Base-by-base conservation (phyloP, 306 rosid species). In the Ammopiptanthus mongolicus region DNA sequence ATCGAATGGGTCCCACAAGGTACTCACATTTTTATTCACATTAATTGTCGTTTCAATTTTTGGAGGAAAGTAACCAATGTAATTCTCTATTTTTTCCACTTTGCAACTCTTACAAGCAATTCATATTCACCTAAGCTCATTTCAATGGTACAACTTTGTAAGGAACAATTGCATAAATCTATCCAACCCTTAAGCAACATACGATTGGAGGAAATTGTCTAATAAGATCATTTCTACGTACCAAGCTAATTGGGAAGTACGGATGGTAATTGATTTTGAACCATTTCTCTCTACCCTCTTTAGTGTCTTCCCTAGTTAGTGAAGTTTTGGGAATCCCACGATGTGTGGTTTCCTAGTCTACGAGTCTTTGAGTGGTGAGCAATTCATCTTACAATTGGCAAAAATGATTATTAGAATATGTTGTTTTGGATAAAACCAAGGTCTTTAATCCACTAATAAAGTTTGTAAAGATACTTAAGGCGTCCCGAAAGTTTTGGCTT, bases 401-500 rank as follows among this genome's bases (percentile, higher is more conserved):
- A 50, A 14, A 48, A 75, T 53, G 34, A 58, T 75, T 8, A 42
- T 63, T 77, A 61, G 70, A 82, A 63, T 67, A 73, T 56, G 73
- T 31, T 78, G 50, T 53, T 55, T 61, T 75, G 69, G 46, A 53
- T 79, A 68, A 75, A 75, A 44, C 58, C 68, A 66, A 23, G 47
- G 64, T 25, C 82, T 80, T 73, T 69, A 83, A 77, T 68, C 78
- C 62, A 28, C 78, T 68, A 28, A 39, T 41, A 59, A 73, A 77
- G 78, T 55, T 53, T 23, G 64, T 47, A 33, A 81, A 75, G 73
- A 84, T 78, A 79, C 59, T 65, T 61, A 46, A 78, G 82, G 83
- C 87, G 69, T 58, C 82, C 84, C 92, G 62, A 90, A 87, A 86
- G 89, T 86, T 84, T 78, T 53, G 83, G 92, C 89, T 87, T 90